Evolutionary conservation across 78 protist species (phyloP).

Genomic region (Dictyostelium firmibasis): DNA sequence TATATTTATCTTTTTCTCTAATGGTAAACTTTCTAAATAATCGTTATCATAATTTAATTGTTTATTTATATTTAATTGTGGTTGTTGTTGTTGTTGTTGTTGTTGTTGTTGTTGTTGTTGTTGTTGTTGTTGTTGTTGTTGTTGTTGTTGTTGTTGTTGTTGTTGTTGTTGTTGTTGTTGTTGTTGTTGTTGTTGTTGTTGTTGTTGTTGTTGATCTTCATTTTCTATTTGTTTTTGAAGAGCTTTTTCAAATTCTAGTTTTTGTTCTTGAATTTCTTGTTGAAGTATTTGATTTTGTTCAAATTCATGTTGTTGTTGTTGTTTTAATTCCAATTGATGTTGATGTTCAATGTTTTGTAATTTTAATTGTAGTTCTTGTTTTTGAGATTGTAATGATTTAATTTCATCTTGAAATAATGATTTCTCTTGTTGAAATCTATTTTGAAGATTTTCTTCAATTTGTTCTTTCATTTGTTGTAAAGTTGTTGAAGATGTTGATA

Average conservation of each 20-base stretch:
- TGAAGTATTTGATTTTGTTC: background rate
- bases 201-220: background rate
- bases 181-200: background rate
- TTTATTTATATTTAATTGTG: background rate
- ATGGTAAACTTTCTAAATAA: conserved; percentile 11
- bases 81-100: background rate
- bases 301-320: background rate
- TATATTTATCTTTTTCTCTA: background rate
- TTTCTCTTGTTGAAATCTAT: conserved; percentile 44
- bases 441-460: conserved; percentile 27
- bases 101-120: background rate
- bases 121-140: background rate
- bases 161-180: background rate
- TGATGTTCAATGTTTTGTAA: background rate
- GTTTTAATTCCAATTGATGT: background rate
- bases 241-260: background rate
- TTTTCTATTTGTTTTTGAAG: background rate
- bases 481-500: background rate
- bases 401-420: background rate
- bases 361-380: background rate
- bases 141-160: background rate
- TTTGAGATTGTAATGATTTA: background rate
- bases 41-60: background rate
- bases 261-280: background rate
- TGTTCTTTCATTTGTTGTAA: conserved; percentile 3